phyloP scores from a whole-genome alignment of 768 basidiomycete species.

The Boletus huronensis region DNA sequence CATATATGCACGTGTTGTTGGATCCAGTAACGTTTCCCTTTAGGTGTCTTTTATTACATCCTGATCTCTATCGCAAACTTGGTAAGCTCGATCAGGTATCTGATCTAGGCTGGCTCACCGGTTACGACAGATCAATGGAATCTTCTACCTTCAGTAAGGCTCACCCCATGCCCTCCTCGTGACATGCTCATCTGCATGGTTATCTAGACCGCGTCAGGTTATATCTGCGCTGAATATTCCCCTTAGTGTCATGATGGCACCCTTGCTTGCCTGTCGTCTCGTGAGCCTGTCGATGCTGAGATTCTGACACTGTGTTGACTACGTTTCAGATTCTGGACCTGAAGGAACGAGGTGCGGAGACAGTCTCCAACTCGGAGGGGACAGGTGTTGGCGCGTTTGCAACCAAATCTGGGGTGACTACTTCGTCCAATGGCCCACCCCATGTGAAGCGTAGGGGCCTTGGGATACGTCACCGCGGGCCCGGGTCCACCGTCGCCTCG shows the following conservation, averaged over 20 bases:
- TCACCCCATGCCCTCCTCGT: neutral
- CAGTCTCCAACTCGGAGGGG: conserved; percentile 71
- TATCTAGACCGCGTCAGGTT: conserved; percentile 65
- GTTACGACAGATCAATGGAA: conserved; percentile 59
- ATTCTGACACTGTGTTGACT: conserved; percentile 4
- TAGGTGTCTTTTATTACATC: conserved; percentile 79
- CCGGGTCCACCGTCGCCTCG: conserved; percentile 53
- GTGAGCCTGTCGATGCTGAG: conserved; percentile 35
- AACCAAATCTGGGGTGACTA: conserved; percentile 49
- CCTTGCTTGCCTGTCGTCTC: conserved; percentile 74
- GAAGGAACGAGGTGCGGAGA: conserved; percentile 77
- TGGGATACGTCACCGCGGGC: conserved; percentile 49
- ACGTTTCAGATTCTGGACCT: conserved; percentile 71
- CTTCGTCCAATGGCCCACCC: conserved; percentile 22
- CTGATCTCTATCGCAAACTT: conserved; percentile 85
- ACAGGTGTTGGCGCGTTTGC: conserved; percentile 65
- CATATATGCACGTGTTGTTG: conserved; percentile 1
- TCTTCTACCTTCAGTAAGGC: conserved; percentile 79
- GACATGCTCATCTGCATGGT: conserved; percentile 11
- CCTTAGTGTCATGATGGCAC: conserved; percentile 79
- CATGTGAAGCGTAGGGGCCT: conserved; percentile 31
- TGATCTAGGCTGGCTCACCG: conserved; percentile 1
- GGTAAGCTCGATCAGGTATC: conserved; percentile 30
- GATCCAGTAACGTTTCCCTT: neutral
- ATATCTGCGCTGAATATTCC: conserved; percentile 85